Evolutionary conservation across 2,329 filamentous ascomycete species (phyloP).

Genomic region (Plectosphaerella plurivora): DNA sequence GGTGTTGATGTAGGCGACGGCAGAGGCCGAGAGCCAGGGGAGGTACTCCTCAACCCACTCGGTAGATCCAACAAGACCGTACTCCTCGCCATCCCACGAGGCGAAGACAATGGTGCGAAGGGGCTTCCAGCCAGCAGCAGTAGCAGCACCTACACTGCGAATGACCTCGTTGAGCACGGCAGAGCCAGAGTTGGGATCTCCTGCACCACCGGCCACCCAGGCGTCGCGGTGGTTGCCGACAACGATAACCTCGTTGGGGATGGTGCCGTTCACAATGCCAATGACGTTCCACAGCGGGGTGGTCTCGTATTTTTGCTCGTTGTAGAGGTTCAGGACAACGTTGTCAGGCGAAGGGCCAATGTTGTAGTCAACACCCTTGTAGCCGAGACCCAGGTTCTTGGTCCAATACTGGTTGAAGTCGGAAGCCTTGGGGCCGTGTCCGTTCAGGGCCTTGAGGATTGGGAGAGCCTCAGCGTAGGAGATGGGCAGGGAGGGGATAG

Average conservation of each 20-base stretch:
- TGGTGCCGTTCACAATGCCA: constrained; percentile 83
- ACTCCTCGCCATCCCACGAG: constrained; percentile 79
- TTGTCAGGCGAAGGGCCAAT: constrained; percentile 75
- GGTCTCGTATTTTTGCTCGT: constrained; percentile 76
- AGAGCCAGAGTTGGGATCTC: constrained; percentile 78
- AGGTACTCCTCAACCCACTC: constrained; percentile 92
- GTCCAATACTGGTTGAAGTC: constrained; percentile 71
- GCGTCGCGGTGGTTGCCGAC: constrained; percentile 92
- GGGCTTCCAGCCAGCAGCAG: constrained; percentile 55
- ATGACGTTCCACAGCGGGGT: constrained; percentile 90
- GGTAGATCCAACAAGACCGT: constrained; percentile 79
- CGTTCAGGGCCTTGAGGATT: constrained; percentile 85
- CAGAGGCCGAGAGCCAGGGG: constrained; percentile 69
- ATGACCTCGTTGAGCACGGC: constrained; percentile 76
- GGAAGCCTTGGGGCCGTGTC: constrained; percentile 72
- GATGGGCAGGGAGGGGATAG: constrained; percentile 86
- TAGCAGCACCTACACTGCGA: constrained; percentile 66
- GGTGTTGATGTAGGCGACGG: constrained; percentile 81
- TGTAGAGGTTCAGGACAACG: constrained; percentile 67
- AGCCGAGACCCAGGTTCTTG: constrained; percentile 64
- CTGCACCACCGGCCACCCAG: constrained; percentile 82
- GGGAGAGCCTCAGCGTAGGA: constrained; percentile 85
- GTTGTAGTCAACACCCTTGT: constrained; percentile 81
- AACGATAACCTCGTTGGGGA: constrained; percentile 80
- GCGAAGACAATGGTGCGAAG: constrained; percentile 88